phyloP scores from a whole-genome alignment of 305 asterid species.

The Withania somnifera region DNA sequence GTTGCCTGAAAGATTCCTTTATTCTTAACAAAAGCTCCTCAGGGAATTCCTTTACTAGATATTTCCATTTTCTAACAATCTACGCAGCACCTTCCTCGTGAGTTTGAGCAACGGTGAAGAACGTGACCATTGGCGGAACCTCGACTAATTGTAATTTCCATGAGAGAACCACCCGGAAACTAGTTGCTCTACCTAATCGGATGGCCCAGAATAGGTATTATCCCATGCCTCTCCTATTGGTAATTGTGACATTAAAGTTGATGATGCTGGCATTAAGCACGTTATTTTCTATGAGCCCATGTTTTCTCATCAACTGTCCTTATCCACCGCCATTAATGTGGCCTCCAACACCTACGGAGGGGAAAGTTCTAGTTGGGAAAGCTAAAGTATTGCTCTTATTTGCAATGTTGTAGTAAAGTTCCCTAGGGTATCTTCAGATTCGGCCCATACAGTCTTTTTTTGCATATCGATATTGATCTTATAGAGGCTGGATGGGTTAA shows the following conservation, averaged over 20 bases:
- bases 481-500: constrained; percentile 10
- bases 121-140: constrained; percentile 18
- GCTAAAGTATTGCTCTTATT: constrained; percentile 8
- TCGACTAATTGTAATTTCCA: constrained; percentile 19
- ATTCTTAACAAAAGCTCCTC: constrained; percentile 15
- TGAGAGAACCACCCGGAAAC: constrained; percentile 20
- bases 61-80: constrained; percentile 17
- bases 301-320: constrained; percentile 21
- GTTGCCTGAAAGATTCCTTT: neutral
- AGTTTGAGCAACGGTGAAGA: constrained; percentile 6
- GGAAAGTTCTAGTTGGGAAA: constrained; percentile 24
- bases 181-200: constrained; percentile 27
- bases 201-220: constrained; percentile 29
- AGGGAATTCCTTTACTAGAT: constrained; percentile 6
- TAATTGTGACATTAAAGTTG: constrained; percentile 8
- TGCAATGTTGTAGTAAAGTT: constrained; percentile 16
- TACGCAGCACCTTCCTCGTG: constrained; percentile 17
- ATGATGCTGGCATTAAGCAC: constrained; percentile 15
- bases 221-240: constrained; percentile 16
- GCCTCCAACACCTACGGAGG: constrained; percentile 22
- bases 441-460: constrained; percentile 21
- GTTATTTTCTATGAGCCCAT: constrained; percentile 20
- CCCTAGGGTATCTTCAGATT: constrained; percentile 25
- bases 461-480: neutral
- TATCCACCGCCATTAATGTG: constrained; percentile 31